A percentile compares a stretch with the other conserved stretches of the same genome.
Evolutionary conservation across 345 rosid genomes (phyloP).

Genomic region (Pistacia integerrima): DNA sequence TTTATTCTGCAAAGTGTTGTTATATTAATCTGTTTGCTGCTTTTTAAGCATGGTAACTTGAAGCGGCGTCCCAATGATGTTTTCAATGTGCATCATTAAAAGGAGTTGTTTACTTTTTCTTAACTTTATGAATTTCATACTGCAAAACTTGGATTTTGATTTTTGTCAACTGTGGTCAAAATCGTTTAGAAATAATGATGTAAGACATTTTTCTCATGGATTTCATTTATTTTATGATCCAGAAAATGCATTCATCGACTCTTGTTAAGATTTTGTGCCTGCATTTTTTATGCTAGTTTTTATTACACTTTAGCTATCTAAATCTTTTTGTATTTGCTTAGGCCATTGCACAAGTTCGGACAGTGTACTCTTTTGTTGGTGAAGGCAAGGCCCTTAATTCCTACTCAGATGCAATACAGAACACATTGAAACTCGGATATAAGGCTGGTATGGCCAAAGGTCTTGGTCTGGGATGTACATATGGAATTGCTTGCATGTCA

Average conservation of each 20-base stretch:
- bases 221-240: not conserved
- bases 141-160: not conserved
- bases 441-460: constrained; percentile 99
- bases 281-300: not conserved
- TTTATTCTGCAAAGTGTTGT: not conserved
- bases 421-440: constrained; percentile 92
- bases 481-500: constrained; percentile 99
- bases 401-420: constrained; percentile 94
- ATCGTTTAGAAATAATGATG: not conserved
- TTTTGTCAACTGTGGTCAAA: not conserved
- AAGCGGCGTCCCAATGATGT: not conserved
- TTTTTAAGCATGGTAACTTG: not conserved
- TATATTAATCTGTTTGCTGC: not conserved
- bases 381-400: constrained; percentile 93
- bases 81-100: not conserved
- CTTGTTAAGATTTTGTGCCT: not conserved
- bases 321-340: constrained; percentile 17
- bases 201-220: not conserved
- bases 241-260: not conserved
- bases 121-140: not conserved
- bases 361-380: constrained; percentile 94
- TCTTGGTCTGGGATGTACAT: constrained; percentile 95
- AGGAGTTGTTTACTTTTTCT: not conserved
- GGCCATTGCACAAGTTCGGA: constrained; percentile 99
- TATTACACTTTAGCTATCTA: constrained; percentile 1